Evolutionary conservation across 2,329 filamentous ascomycete species (phyloP).

Genomic region (Fusarium sp.): DNA sequence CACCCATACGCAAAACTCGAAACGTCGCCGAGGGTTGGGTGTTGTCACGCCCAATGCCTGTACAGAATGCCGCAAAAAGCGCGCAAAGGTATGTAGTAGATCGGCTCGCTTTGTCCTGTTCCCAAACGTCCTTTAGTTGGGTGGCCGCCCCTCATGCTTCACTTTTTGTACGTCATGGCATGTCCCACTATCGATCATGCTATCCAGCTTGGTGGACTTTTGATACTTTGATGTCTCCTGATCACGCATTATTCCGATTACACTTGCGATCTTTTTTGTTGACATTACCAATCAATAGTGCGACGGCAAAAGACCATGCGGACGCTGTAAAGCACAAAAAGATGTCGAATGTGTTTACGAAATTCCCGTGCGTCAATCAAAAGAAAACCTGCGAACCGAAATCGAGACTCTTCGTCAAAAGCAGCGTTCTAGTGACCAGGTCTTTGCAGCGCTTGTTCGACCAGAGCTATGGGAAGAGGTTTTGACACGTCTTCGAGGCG

Average conservation of each 20-base stretch:
- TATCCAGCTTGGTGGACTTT: conserved; percentile 1
- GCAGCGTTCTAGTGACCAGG: conserved; percentile 68
- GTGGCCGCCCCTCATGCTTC: conserved; percentile 5
- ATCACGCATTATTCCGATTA: neutral
- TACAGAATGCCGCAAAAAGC: conserved; percentile 74
- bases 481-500: conserved; percentile 65
- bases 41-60: conserved; percentile 73
- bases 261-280: conserved; percentile 11
- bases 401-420: conserved; percentile 70
- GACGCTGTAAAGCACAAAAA: conserved; percentile 68
- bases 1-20: conserved; percentile 57
- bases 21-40: conserved; percentile 68
- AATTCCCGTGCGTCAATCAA: conserved; percentile 74
- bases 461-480: conserved; percentile 69
- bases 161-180: conserved; percentile 4
- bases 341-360: conserved; percentile 73
- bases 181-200: neutral
- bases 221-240: neutral
- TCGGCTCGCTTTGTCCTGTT: neutral
- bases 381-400: conserved; percentile 72
- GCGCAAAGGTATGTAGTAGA: conserved; percentile 66
- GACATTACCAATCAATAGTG: conserved; percentile 60
- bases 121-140: neutral
- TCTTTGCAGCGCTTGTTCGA: conserved; percentile 68
- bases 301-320: conserved; percentile 70